Evolutionary conservation across 345 rosid species (phyloP), one percentile per base, ranked within the genome.

Genomic region (Orychophragmus violaceus): DNA sequence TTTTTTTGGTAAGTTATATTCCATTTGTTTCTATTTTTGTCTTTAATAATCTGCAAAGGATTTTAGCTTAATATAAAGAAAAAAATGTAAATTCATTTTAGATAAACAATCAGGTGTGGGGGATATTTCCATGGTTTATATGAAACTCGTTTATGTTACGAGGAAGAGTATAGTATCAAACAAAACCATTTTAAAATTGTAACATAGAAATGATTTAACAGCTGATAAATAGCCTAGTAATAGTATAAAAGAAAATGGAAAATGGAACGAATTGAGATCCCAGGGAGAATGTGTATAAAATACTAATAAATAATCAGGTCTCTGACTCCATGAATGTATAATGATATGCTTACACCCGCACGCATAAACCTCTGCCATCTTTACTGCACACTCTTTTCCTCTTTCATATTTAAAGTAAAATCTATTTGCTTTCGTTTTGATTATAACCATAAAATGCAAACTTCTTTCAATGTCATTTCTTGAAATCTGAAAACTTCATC

Each of bases 361-460:
- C 77, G 77, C 77, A 73, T 73, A 73, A 73, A 32, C 62, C 68
- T 66, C 77, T 73, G 77, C 62, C 72, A 73, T 65, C 48, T 73
- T 72, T 51, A 66, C 77, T 73, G 77, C 71, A 50, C 77, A 73
- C 72, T 73, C 67, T 52, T 73, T 73, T 66, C 71, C 62, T 30
- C 51, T 72, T 72, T 54, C 24, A 56, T 57, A 59, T 72, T 48
- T 0, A 72, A 72, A 49, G 59, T 41, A 21, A 39, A 49, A 11
- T 59, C 21, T 41, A 59, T 73, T 24, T 73, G n/a, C 62, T 65
- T 39, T 51, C 21, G 8, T 17, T 51, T 51, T 35, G 50, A 25
- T 64, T 25, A 49, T 72, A 49, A 41, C 76, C 71, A 58, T 49
- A 64, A 53, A 44, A 24, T 41, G 54, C 46, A 54, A 28, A 9